A percentile compares a stretch with the other conserved stretches of the same genome.
Conservation (phyloP, 169 alveolate species). For the Plasmodium vinckei region DNA sequence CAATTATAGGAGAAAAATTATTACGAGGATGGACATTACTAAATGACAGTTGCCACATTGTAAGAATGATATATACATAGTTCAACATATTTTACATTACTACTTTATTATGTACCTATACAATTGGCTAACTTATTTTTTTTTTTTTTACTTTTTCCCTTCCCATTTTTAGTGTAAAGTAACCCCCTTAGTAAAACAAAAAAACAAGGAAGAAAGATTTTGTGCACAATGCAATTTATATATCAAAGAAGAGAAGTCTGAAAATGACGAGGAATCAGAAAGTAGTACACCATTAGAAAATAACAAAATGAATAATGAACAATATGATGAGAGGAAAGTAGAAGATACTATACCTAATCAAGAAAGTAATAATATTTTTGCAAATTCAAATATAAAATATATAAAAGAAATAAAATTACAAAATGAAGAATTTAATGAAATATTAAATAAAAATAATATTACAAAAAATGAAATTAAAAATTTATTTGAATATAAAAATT, state of each 20-base stretch:
- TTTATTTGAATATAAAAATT: slow-evolving; percentile 40
- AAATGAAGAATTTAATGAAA: slow-evolving; percentile 51
- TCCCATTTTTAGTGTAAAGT: slow-evolving; percentile 36
- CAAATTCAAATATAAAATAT: neutral
- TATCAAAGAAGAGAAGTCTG: neutral
- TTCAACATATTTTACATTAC: neutral
- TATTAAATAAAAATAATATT: slow-evolving; percentile 34
- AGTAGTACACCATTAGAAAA: neutral
- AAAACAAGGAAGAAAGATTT: slow-evolving; percentile 43
- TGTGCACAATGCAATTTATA: slow-evolving; percentile 48
- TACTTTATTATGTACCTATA: neutral
- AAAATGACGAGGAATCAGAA: neutral
- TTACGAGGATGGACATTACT: slow-evolving; percentile 70
- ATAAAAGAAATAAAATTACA: slow-evolving; percentile 67
- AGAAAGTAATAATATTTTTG: neutral
- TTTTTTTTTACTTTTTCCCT: neutral
- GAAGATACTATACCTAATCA: neutral
- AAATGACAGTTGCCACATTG: slow-evolving; percentile 45
- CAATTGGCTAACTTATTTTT: neutral
- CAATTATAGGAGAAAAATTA: slow-evolving; percentile 46
- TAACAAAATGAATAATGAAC: neutral
- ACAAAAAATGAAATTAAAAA: slow-evolving; percentile 17
- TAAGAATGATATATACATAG: neutral
- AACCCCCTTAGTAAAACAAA: slow-evolving; percentile 60
- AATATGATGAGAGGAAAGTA: neutral